Base-by-base conservation (phyloP, 176 grass and related monocot genomes). In the Cocos nucifera region DNA sequence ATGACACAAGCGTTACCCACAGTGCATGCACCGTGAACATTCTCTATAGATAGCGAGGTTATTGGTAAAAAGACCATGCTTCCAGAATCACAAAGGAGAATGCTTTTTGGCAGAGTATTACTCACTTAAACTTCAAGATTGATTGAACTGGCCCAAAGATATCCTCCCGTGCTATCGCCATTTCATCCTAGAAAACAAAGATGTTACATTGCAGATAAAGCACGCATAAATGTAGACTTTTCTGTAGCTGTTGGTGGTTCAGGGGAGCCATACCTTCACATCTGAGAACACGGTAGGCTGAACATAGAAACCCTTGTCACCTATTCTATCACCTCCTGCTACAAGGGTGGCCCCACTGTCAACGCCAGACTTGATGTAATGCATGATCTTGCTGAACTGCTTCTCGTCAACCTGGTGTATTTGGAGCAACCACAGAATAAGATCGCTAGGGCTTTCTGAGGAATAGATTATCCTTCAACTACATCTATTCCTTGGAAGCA, bases 91-190 rank as follows among this genome's bases (percentile, higher is more conserved):
- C 32, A 14, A 12, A 6, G 10, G 14, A 12, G 14, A 4, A 14
- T 14, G 1, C 35, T 12, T 2, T 48, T 49, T 48, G 39, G 18
- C 17, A 3, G 2, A 63, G 15, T 10, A 23, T 22, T 26, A 64
- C 67, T 72, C 48, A 96, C 92, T 78, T 83, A 81, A 97, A 92
- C 76, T 92, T 97, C 63, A 97, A 84, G 79, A 92, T 97, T 52
- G 93, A 80, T 69, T 97, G 93, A 22, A 97, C 88, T n/a, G 93
- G 87, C 57, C 93, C 87, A 27, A 97, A 97, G 66, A 97, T 97
- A 76, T 92, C 87, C 9, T 97, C 87, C 62, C 61, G 51, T 5
- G 87, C 93, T 49, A 97, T 97, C 62, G 54, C 72, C 93, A 92
- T 92, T 2, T 66, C 76, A n/a, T 97, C 93, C 93, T 95, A 51